A percentile compares a stretch with the other conserved stretches of the same genome.
Conservation (phyloP, 2,329 filamentous ascomycete genomes). For the Aspergillus sergii region DNA sequence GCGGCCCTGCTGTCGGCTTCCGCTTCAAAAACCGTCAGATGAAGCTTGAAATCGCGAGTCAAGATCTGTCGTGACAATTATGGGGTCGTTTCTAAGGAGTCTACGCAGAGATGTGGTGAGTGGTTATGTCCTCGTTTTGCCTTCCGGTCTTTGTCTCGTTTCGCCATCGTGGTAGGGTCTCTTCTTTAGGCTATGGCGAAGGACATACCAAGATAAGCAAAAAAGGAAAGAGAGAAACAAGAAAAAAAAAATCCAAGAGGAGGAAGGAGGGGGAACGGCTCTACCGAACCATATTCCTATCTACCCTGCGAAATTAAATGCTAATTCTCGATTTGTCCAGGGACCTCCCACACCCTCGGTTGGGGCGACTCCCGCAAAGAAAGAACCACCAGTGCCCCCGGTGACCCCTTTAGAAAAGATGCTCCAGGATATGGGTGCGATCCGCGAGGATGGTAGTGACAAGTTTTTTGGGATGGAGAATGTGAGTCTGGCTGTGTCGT, state of each 20-base stretch:
- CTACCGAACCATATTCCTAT: not conserved
- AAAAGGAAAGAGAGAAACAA: not conserved
- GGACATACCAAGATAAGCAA: not conserved
- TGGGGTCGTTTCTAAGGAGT: conserved; percentile 46
- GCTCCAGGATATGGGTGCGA: conserved; percentile 76
- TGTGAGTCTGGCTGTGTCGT: conserved; percentile 60
- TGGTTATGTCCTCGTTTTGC: conserved; percentile 20
- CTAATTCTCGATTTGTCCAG: conserved; percentile 36
- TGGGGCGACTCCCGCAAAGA: conserved; percentile 56
- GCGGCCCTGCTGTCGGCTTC: conserved; percentile 25
- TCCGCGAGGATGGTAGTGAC: conserved; percentile 87
- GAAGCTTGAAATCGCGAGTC: conserved; percentile 28
- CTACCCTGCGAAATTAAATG: conserved; percentile 5
- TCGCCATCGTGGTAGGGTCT: not conserved
- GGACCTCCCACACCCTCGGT: conserved; percentile 51
- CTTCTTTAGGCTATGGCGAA: not conserved
- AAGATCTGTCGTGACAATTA: conserved; percentile 32
- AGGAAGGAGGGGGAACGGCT: no score
- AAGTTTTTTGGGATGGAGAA: conserved; percentile 99
- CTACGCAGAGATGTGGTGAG: conserved; percentile 41
- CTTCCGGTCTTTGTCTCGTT: conserved; percentile 8
- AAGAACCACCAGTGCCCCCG: conserved; percentile 59
- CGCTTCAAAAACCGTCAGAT: conserved; percentile 26
- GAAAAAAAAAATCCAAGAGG: not conserved
- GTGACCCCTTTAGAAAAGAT: conserved; percentile 70